Evolutionary conservation across 805 yeast species (phyloP).

Genomic region (Schizosaccharomyces japonicus): DNA sequence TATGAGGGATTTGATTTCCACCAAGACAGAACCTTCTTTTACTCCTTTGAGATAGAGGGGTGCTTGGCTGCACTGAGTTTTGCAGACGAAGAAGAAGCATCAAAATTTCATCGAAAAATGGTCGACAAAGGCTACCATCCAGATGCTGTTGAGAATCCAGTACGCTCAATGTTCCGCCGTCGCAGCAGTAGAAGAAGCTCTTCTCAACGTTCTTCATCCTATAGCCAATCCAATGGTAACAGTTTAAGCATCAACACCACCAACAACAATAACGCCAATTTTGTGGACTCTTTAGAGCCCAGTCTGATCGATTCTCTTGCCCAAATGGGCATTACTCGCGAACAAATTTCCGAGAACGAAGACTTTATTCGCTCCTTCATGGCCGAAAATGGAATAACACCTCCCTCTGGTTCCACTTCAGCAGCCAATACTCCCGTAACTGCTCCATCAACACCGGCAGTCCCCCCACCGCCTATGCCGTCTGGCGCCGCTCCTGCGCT

Average conservation of each 20-base stretch:
- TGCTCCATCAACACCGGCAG: slow-evolving; percentile 18
- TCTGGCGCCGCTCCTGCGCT: slow-evolving; percentile 12
- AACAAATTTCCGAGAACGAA: slow-evolving; percentile 68
- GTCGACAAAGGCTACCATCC: slow-evolving; percentile 33
- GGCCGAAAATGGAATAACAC: slow-evolving; percentile 48
- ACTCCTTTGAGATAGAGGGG: slow-evolving; percentile 78
- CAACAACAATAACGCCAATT: too few species aligned
- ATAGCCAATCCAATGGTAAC: too few species aligned
- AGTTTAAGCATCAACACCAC: too few species aligned
- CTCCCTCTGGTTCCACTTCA: slow-evolving; percentile 14
- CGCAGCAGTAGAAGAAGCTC: background rate
- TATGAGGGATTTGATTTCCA: slow-evolving; percentile 70
- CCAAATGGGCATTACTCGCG: slow-evolving; percentile 62
- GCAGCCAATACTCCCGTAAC: slow-evolving; percentile 5
- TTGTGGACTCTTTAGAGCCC: background rate
- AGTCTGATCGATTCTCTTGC: background rate
- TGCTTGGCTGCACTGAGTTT: slow-evolving; percentile 69
- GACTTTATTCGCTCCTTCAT: slow-evolving; percentile 64
- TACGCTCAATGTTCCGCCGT: background rate
- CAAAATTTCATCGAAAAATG: slow-evolving; percentile 62
- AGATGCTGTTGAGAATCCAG: background rate
- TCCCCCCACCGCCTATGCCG: slow-evolving; percentile 11
- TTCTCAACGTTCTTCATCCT: background rate
- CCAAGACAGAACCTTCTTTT: slow-evolving; percentile 88
- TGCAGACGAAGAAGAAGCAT: slow-evolving; percentile 72